Evolutionary conservation across 495 filamentous ascomycete species (phyloP).

Genomic region (Tuber brumale): DNA sequence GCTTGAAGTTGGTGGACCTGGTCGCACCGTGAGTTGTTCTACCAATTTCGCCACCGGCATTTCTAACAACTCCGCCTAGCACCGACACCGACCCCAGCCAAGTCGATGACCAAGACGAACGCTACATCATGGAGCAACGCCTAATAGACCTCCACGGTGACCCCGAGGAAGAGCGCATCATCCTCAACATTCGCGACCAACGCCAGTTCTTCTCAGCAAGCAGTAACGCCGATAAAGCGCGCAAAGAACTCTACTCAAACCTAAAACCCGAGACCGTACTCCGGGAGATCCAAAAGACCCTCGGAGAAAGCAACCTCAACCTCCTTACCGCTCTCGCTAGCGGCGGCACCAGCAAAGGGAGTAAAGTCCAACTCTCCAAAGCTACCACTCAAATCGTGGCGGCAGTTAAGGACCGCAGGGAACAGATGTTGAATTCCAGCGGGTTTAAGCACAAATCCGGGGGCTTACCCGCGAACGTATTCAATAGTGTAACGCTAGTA

Average conservation of each 20-base stretch:
- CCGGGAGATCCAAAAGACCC: constrained; percentile 54
- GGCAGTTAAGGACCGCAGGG: constrained; percentile 52
- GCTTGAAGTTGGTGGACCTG: constrained; percentile 82
- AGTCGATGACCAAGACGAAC: constrained; percentile 64
- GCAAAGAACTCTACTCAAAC: constrained; percentile 49
- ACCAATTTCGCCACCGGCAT: background rate
- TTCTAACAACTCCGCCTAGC: constrained; percentile 14
- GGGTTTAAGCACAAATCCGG: constrained; percentile 37
- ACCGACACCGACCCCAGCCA: constrained; percentile 60
- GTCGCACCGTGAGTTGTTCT: constrained; percentile 55
- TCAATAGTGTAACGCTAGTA: constrained; percentile 70
- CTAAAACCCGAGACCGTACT: constrained; percentile 65
- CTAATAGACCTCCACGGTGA: constrained; percentile 79
- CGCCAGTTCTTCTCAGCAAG: constrained; percentile 67
- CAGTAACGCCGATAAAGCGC: constrained; percentile 52
- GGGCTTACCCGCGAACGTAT: constrained; percentile 58
- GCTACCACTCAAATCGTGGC: constrained; percentile 47
- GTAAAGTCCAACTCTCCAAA: constrained; percentile 41
- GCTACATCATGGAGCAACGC: constrained; percentile 63
- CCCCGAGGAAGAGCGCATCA: constrained; percentile 62
- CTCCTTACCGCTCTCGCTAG: constrained; percentile 55
- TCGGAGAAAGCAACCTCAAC: constrained; percentile 57
- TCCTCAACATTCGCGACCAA: constrained; percentile 82
- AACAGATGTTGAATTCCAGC: constrained; percentile 49
- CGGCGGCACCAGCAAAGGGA: constrained; percentile 55